These are phyloP conservation scores for Aristolochia californica DNA, from an alignment of 164 flowering plant genomes.

Conservation along the genomic window DNA sequence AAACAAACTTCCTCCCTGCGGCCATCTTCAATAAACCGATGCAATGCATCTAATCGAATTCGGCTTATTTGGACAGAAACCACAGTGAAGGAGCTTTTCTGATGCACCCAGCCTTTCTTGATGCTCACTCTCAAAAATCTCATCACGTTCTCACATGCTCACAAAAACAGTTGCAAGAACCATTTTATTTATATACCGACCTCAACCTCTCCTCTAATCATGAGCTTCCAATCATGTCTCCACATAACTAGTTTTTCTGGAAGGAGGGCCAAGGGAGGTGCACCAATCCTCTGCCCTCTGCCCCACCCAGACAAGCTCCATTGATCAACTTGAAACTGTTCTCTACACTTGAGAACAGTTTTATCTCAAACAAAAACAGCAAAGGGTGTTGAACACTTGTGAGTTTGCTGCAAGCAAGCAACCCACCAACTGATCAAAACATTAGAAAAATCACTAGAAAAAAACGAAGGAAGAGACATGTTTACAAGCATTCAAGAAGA, in stretches of 20 bases:
- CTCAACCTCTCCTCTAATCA: slow-evolving; percentile 1
- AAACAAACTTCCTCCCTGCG: too few species aligned
- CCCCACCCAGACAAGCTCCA: too few species aligned
- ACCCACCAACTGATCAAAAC: neutral
- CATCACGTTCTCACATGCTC: slow-evolving; percentile 17
- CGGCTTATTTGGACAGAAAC: neutral
- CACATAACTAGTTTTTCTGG: neutral
- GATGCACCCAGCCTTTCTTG: slow-evolving; percentile 5
- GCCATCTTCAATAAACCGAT: slow-evolving; percentile 1
- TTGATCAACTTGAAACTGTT: too few species aligned
- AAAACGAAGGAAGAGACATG: neutral
- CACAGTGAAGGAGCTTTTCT: too few species aligned
- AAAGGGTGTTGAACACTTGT: neutral
- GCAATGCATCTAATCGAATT: slow-evolving; percentile 9
- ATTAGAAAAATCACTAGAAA: neutral
- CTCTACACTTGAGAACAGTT: neutral
- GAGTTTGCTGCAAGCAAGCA: neutral
- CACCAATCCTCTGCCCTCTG: too few species aligned
- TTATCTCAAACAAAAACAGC: too few species aligned
- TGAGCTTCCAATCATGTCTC: slow-evolving; percentile 10
- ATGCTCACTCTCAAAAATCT: neutral
- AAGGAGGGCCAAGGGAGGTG: slow-evolving; percentile 1
- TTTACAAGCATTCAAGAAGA: neutral
- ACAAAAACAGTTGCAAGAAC: slow-evolving; percentile 1
- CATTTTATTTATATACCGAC: slow-evolving; percentile 3